Evolutionary conservation across 805 yeast species (phyloP).

Genomic region (Candida chilensis): DNA sequence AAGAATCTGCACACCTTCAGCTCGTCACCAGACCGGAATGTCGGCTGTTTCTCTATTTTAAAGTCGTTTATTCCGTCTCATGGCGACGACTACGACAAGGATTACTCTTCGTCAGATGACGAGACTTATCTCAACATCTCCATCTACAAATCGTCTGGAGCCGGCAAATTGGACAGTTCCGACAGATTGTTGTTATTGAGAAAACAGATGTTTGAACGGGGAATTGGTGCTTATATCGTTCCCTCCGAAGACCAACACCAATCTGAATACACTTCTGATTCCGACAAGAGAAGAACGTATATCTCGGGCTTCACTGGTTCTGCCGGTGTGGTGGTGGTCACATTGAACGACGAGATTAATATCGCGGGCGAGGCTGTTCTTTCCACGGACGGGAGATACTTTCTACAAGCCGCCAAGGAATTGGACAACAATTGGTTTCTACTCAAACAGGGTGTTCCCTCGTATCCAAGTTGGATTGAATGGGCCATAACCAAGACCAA

Average conservation of each 20-base stretch:
- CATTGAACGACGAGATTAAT: slow-evolving; percentile 36
- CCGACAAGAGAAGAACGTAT: slow-evolving; percentile 77
- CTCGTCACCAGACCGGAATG: not conserved
- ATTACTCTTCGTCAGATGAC: not conserved
- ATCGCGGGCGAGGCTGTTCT: slow-evolving; percentile 64
- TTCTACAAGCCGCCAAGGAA: slow-evolving; percentile 81
- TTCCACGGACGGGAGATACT: slow-evolving; percentile 93
- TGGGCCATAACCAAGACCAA: slow-evolving; percentile 53
- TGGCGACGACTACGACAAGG: not conserved
- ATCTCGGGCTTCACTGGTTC: slow-evolving; percentile 89
- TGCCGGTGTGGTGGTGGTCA: slow-evolving; percentile 86
- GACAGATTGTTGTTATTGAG: slow-evolving; percentile 55
- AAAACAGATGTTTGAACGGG: slow-evolving; percentile 49
- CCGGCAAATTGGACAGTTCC: slow-evolving; percentile 50
- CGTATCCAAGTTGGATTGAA: slow-evolving; percentile 69
- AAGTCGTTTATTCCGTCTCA: not conserved
- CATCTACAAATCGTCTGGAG: not conserved
- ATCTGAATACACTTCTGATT: slow-evolving; percentile 76
- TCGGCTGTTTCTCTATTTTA: not conserved
- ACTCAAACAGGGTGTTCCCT: slow-evolving; percentile 71
- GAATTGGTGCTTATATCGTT: slow-evolving; percentile 64
- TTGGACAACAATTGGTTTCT: slow-evolving; percentile 73
- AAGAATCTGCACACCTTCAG: no score
- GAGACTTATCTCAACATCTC: not conserved
- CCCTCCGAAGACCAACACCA: slow-evolving; percentile 93